A percentile compares a stretch with the other conserved stretches of the same genome.
These are phyloP conservation scores for Calocybe gambosa DNA, from an alignment of 1,284 basidiomycete genomes.

Conservation along the genomic window DNA sequence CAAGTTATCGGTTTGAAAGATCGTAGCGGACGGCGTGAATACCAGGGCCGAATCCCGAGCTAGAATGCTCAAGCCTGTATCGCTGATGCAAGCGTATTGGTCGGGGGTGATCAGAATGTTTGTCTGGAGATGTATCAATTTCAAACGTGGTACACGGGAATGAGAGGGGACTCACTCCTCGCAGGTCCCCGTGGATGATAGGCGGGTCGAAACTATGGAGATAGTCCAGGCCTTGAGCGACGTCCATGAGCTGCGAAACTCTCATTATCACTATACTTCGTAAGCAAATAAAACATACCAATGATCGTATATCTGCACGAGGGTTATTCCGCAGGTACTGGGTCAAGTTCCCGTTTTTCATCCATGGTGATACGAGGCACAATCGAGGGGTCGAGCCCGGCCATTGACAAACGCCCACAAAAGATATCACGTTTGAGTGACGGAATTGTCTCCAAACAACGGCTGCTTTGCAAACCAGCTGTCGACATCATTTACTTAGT, in stretches of 20 bases:
- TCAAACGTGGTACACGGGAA: conserved; percentile 3
- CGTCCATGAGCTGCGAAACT: conserved; percentile 4
- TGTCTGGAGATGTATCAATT: conserved; percentile 1
- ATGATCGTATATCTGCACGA: conserved; percentile 2
- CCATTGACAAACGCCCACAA: conserved; percentile 11
- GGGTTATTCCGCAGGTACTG: conserved; percentile 7
- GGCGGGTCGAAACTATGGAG: not conserved
- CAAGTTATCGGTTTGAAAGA: conserved; percentile 4
- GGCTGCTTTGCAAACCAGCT: conserved; percentile 12
- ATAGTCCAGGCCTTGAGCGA: conserved; percentile 2
- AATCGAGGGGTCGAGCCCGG: conserved; percentile 2
- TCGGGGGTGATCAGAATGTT: conserved; percentile 11
- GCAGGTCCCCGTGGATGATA: not conserved
- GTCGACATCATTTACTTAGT: not conserved
- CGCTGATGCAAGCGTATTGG: conserved; percentile 9
- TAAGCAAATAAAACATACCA: conserved; percentile 4
- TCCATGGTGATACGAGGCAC: conserved; percentile 14
- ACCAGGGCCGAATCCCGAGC: conserved; percentile 6
- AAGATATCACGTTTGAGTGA: conserved; percentile 10
- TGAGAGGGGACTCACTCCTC: not conserved
- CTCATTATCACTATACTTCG: not conserved
- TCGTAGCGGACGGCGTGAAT: conserved; percentile 6
- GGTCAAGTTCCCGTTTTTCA: conserved; percentile 9
- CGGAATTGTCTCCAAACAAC: conserved; percentile 13
- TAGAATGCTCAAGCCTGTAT: conserved; percentile 9